phyloP scores from a whole-genome alignment of 2,329 filamentous ascomycete species.

The Talaromyces sp. region DNA sequence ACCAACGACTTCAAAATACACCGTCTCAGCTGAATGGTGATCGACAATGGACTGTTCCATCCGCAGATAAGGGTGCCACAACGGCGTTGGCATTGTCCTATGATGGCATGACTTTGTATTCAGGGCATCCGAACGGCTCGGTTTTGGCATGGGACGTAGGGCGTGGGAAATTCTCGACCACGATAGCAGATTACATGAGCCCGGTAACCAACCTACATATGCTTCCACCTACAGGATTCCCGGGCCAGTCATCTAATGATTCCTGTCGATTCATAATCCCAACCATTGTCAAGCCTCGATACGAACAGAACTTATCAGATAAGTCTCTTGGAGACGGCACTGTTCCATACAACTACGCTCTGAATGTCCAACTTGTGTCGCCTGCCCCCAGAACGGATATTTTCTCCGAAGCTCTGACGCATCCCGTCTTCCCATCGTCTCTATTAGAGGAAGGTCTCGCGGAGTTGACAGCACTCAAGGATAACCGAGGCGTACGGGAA shows the following conservation, averaged over 20 bases:
- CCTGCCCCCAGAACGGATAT: not conserved
- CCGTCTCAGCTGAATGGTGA: constrained; percentile 37
- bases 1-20: constrained; percentile 33
- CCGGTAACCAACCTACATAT: constrained; percentile 79
- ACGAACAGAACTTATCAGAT: constrained; percentile 37
- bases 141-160: constrained; percentile 76
- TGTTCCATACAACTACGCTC: constrained; percentile 40
- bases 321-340: constrained; percentile 30
- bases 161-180: constrained; percentile 61
- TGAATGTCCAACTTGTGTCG: constrained; percentile 34
- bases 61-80: constrained; percentile 60
- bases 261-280: constrained; percentile 48
- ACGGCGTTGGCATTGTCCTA: constrained; percentile 70
- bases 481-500: constrained; percentile 14
- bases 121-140: constrained; percentile 75
- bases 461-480: constrained; percentile 30
- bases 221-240: constrained; percentile 55
- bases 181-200: constrained; percentile 67
- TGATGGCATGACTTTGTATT: constrained; percentile 73
- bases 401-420: constrained; percentile 36
- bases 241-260: constrained; percentile 23
- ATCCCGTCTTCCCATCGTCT: constrained; percentile 34
- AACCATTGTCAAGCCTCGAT: constrained; percentile 69
- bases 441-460: constrained; percentile 39
- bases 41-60: constrained; percentile 48